phyloP scores from a whole-genome alignment of 331 rosid species.

The Quercus phellos region DNA sequence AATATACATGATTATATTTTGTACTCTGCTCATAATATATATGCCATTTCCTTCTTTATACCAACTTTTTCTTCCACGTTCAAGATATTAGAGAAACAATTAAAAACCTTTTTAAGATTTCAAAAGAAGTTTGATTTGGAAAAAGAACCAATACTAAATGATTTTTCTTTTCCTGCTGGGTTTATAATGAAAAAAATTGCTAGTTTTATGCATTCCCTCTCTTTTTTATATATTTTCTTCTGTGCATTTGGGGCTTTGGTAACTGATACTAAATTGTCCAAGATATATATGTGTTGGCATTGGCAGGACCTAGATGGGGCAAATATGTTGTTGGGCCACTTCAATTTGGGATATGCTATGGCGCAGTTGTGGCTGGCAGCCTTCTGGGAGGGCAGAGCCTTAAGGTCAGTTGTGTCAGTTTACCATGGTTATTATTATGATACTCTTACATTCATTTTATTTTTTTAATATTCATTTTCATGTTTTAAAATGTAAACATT shows the following conservation, averaged over 20 bases:
- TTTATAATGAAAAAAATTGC: not conserved
- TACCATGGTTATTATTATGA: too few species aligned
- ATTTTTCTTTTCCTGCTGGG: not conserved
- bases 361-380: slow-evolving; percentile 58
- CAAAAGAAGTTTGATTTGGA: not conserved
- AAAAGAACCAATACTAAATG: not conserved
- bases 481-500: too few species aligned
- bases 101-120: not conserved
- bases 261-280: not conserved
- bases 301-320: slow-evolving; percentile 74
- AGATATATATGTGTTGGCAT: not conserved
- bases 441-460: too few species aligned
- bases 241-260: too few species aligned
- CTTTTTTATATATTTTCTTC: too few species aligned
- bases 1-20: not conserved
- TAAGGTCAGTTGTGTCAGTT: slow-evolving; percentile 36
- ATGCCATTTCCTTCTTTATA: too few species aligned
- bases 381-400: slow-evolving; percentile 79
- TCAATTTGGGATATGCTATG: slow-evolving; percentile 64
- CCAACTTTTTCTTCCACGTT: not conserved
- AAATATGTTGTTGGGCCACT: slow-evolving; percentile 63
- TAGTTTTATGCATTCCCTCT: too few species aligned
- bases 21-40: not conserved
- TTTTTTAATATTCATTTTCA: too few species aligned
- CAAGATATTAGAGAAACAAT: not conserved